Base-by-base conservation (phyloP, 2,329 filamentous ascomycete species). In the Pezicula carpinea region DNA sequence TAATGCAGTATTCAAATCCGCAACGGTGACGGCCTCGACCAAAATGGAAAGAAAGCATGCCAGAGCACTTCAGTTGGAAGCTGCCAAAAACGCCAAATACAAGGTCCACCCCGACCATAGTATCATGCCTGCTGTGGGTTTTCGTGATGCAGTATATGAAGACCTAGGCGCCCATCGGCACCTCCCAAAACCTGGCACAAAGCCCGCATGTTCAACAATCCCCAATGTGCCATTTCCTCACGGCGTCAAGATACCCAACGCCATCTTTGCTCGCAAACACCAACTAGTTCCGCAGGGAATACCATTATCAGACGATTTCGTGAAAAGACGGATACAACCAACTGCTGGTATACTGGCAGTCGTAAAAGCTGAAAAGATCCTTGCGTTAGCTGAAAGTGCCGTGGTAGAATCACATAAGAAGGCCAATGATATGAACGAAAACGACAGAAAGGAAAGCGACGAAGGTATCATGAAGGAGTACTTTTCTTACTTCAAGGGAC, bases 251-350 rank as follows among this genome's bases (percentile, higher is more conserved):
- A 64, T 72, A 36, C 71, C 70, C 3, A 69, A 73, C 48, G 68
- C 69, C 11, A 69, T 68, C 39, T 73, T 73, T 51, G 71, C 69
- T 5, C 60, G 71, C 44, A 73, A 73, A 46, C 65, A 67, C 46
- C 61, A 60, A 5, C 50, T 73, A 13, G 60, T 70, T 26, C 66
- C 69, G 11, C 52, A 60, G 18, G 59, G 59, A 18, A 19, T 43
- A 13, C 35, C 38, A 23, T 29, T 47, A 38, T 49, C 49, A 10
- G 29, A 41, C 34, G 21, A 23, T 39, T 46, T 35, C 18, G 57
- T 70, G 18, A 51, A 56, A 14, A 52, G 62, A 32, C 61, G 59
- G 39, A 64, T 68, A 31, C 65, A 72, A 55, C 69, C 68, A 19
- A 70, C 67, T 14, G 69, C 69, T 6, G 69, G 71, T 10, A 13